Evolutionary conservation across 2,329 filamentous ascomycete species (phyloP).

Genomic region (Cladophialophora psammophila): DNA sequence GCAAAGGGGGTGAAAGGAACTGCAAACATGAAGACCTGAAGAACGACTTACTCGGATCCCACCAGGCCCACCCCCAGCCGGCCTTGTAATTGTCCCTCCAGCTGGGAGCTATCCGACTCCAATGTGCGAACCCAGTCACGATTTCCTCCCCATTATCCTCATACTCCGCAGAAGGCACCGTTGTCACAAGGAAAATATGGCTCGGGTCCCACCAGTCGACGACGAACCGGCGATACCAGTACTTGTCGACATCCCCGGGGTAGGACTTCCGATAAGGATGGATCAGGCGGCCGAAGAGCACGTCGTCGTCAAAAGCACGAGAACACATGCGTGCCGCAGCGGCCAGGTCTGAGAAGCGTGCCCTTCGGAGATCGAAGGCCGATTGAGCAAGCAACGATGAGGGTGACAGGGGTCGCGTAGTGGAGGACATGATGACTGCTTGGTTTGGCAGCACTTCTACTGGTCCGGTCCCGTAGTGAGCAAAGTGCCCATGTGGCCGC

Average conservation of each 20-base stretch:
- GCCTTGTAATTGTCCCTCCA: slow-evolving; percentile 30
- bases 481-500: slow-evolving; percentile 12
- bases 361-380: slow-evolving; percentile 30
- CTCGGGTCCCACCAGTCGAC: slow-evolving; percentile 38
- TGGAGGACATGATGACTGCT: slow-evolving; percentile 3
- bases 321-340: slow-evolving; percentile 29
- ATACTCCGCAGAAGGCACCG: slow-evolving; percentile 11
- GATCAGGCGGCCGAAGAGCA: slow-evolving; percentile 38
- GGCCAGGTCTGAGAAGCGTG: slow-evolving; percentile 32
- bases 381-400: neutral
- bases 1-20: neutral
- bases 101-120: slow-evolving; percentile 34
- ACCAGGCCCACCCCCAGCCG: slow-evolving; percentile 33
- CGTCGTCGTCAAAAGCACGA: slow-evolving; percentile 36
- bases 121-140: slow-evolving; percentile 36
- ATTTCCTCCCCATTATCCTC: slow-evolving; percentile 17
- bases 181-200: slow-evolving; percentile 36
- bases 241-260: slow-evolving; percentile 33
- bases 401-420: neutral
- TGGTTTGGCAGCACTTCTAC: neutral
- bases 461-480: neutral
- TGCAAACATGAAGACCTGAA: neutral
- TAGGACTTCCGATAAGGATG: slow-evolving; percentile 34
- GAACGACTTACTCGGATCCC: slow-evolving; percentile 35
- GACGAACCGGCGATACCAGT: slow-evolving; percentile 38